These are phyloP conservation scores for Fusarium anthophilum DNA, from an alignment of 2,329 filamentous ascomycete genomes.

Conservation along the genomic window DNA sequence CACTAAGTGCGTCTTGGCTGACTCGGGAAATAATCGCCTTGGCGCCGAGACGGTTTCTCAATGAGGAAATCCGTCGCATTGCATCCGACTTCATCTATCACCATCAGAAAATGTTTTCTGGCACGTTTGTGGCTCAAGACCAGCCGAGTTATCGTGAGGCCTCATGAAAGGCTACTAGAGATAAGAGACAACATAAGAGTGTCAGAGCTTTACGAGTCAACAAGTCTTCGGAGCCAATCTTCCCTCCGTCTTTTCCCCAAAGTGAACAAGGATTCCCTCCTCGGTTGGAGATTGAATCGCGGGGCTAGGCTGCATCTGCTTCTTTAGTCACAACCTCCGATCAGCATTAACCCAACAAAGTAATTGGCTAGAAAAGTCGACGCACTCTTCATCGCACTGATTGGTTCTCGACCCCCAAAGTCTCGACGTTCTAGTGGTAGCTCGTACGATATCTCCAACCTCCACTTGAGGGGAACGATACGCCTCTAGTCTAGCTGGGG, in stretches of 20 bases:
- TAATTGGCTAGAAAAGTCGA: not conserved
- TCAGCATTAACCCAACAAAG: not conserved
- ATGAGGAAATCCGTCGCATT: not conserved
- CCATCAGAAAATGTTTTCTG: rapidly evolving
- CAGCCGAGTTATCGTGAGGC: not conserved
- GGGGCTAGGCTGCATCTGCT: not conserved
- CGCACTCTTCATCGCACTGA: not conserved
- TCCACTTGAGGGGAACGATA: not conserved
- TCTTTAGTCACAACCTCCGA: slow-evolving; percentile 2
- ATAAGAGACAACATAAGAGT: not conserved
- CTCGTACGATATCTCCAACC: slow-evolving; percentile 25
- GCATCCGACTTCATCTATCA: not conserved
- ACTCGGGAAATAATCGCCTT: slow-evolving; percentile 26
- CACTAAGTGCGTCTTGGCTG: slow-evolving; percentile 9
- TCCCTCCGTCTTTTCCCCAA: not conserved
- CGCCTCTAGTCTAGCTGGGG: not conserved
- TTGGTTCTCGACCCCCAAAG: not conserved
- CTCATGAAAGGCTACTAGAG: not conserved
- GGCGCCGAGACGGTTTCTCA: not conserved
- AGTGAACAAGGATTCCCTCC: not conserved
- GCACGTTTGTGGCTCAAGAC: not conserved
- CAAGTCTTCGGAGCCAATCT: not conserved
- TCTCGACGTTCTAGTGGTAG: not conserved
- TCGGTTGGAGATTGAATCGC: not conserved
- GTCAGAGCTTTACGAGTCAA: not conserved